These are phyloP conservation scores for Sclerotinia sclerotiorum DNA, from an alignment of 2,329 filamentous ascomycete genomes.

Conservation along the genomic window DNA sequence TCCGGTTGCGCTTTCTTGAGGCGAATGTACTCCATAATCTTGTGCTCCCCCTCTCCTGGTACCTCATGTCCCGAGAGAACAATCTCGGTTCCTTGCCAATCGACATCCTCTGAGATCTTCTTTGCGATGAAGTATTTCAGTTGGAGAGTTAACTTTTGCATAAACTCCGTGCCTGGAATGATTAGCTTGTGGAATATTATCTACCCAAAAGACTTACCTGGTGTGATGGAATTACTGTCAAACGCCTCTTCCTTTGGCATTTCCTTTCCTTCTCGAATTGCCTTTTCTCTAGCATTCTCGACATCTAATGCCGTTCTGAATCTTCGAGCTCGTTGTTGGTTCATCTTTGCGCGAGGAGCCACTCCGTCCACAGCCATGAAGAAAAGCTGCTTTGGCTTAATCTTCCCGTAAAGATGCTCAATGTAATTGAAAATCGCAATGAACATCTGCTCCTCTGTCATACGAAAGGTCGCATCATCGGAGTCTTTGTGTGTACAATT, in stretches of 20 bases:
- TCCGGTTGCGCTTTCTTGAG: slow-evolving; percentile 92
- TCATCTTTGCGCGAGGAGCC: slow-evolving; percentile 98
- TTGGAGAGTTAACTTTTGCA: slow-evolving; percentile 92
- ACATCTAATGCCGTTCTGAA: slow-evolving; percentile 93
- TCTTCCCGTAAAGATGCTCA: slow-evolving; percentile 96
- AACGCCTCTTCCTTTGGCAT: slow-evolving; percentile 95
- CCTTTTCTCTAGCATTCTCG: slow-evolving; percentile 88
- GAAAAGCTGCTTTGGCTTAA: slow-evolving; percentile 97
- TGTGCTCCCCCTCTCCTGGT: slow-evolving; percentile 96
- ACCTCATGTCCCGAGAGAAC: slow-evolving; percentile 97
- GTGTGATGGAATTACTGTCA: slow-evolving; percentile 98
- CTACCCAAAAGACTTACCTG: slow-evolving; percentile 51
- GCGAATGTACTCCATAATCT: slow-evolving; percentile 99
- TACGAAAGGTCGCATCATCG: slow-evolving; percentile 85
- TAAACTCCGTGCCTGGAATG: slow-evolving; percentile 73
- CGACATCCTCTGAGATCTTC: slow-evolving; percentile 93
- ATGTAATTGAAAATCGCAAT: slow-evolving; percentile 99
- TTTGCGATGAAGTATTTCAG: slow-evolving; percentile 99
- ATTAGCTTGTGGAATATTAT: slow-evolving; percentile 36
- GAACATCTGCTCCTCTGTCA: slow-evolving; percentile 99
- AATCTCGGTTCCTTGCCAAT: slow-evolving; percentile 96
- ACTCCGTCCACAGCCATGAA: slow-evolving; percentile 99
- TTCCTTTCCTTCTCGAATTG: slow-evolving; percentile 81
- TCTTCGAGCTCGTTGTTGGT: slow-evolving; percentile 92
- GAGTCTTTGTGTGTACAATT: slow-evolving; percentile 84